Evolutionary conservation across 2,329 filamentous ascomycete genomes (phyloP).

Genomic region (Apiospora aurea): DNA sequence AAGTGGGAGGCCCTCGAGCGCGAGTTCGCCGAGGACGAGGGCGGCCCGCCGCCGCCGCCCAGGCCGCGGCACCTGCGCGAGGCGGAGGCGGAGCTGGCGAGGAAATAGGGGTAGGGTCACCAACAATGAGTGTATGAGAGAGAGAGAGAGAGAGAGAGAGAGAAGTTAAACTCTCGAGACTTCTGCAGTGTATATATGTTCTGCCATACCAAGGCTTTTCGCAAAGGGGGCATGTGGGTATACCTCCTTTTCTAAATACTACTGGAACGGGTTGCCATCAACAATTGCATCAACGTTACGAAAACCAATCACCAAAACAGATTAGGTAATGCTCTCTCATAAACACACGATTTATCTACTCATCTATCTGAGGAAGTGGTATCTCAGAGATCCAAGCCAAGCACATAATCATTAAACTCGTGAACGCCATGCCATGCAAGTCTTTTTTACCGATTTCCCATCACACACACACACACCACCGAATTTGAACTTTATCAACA

Average conservation of each 20-base stretch:
- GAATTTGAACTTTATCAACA: conserved; percentile 26
- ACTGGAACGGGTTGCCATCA: neutral
- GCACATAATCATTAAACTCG: conserved; percentile 31
- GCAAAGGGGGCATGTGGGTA: neutral
- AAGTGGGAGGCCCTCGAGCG: conserved; percentile 73
- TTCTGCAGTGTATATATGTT: neutral
- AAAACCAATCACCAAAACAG: neutral
- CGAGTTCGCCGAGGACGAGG: conserved; percentile 59
- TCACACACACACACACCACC: neutral
- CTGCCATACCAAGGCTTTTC: neutral
- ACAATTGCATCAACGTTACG: neutral
- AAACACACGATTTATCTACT: conserved; percentile 14
- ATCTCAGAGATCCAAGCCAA: conserved; percentile 17
- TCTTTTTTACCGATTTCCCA: conserved; percentile 19
- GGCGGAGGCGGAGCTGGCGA: neutral
- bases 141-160: neutral
- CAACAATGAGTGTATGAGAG: no score
- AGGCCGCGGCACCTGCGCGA: conserved; percentile 33
- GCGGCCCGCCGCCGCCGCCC: conserved; percentile 37
- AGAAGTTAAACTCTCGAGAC: neutral
- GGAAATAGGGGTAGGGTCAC: neutral
- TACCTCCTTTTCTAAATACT: neutral
- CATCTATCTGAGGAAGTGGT: conserved; percentile 16
- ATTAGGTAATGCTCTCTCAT: neutral
- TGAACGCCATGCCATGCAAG: conserved; percentile 43